Conservation (phyloP, 2,329 filamentous ascomycete species). For the Clarireedia paspali region DNA sequence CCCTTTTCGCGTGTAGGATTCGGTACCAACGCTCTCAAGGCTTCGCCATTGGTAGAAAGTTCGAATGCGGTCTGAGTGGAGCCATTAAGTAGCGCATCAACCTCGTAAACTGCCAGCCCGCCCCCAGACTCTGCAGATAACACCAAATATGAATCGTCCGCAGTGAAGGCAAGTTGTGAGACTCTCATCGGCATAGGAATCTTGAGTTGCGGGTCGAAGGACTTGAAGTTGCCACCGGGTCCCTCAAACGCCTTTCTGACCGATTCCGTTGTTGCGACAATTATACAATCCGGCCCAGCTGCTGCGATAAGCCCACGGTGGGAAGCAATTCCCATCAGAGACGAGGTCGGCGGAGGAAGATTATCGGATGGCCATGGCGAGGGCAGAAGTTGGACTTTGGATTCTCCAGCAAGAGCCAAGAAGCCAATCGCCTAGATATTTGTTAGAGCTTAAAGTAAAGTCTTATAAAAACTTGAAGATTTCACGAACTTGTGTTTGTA, state of each 20-base stretch:
- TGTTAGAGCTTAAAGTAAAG: background rate
- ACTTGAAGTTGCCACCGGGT: constrained; percentile 53
- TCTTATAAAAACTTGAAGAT: background rate
- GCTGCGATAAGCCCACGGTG: constrained; percentile 77
- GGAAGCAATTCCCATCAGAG: constrained; percentile 76
- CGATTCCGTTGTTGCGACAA: constrained; percentile 68
- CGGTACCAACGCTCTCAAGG: constrained; percentile 66
- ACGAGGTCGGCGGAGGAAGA: constrained; percentile 68
- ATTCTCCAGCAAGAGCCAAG: constrained; percentile 68
- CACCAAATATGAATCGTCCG: constrained; percentile 79
- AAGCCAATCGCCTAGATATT: constrained; percentile 63
- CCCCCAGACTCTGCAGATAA: constrained; percentile 75
- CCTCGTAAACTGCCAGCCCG: constrained; percentile 77
- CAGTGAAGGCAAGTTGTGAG: constrained; percentile 83
- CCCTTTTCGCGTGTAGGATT: constrained; percentile 71
- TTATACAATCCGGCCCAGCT: constrained; percentile 71
- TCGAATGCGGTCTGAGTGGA: constrained; percentile 64
- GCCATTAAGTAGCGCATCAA: constrained; percentile 57
- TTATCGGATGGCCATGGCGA: constrained; percentile 60
- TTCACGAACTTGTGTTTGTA: constrained; percentile 69
- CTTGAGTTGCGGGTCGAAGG: constrained; percentile 66
- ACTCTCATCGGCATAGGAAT: constrained; percentile 68
- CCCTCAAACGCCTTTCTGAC: constrained; percentile 68
- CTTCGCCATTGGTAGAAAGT: constrained; percentile 65
- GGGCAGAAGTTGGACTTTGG: constrained; percentile 73